phyloP scores from a whole-genome alignment of 352 stramenopile species.

The Phytopythium litorale region DNA sequence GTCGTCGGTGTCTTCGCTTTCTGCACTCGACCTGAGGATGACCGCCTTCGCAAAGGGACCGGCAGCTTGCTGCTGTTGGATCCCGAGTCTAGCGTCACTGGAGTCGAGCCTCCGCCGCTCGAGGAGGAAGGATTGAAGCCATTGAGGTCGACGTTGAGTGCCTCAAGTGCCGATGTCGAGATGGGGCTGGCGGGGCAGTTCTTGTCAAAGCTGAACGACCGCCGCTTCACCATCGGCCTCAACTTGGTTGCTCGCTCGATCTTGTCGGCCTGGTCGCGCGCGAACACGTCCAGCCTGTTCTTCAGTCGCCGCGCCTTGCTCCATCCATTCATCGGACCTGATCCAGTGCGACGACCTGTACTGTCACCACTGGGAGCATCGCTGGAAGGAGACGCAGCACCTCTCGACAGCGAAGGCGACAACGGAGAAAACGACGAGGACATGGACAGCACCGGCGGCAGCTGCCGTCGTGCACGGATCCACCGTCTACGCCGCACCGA shows the following conservation, averaged over 20 bases:
- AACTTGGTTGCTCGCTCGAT: conserved; percentile 10
- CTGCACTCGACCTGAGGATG: background rate
- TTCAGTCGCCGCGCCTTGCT: conserved; percentile 39
- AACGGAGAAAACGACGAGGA: conserved; percentile 10
- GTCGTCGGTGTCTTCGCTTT: background rate
- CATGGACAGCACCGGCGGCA: conserved; percentile 39
- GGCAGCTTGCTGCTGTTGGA: conserved; percentile 3
- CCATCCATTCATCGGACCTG: conserved; percentile 12
- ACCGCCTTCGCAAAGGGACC: conserved; percentile 15
- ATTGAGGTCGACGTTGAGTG: conserved; percentile 17
- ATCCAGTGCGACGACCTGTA: conserved; percentile 8
- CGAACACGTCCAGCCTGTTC: conserved; percentile 31
- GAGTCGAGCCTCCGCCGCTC: background rate
- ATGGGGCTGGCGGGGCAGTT: conserved; percentile 24
- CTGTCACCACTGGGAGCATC: conserved; percentile 6
- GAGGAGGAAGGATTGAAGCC: background rate
- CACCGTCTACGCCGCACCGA: conserved; percentile 63
- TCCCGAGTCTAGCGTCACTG: background rate
- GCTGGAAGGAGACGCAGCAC: background rate
- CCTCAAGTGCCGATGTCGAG: conserved; percentile 13
- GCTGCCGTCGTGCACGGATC: conserved; percentile 52
- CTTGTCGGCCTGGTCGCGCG: conserved; percentile 31
- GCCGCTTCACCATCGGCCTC: conserved; percentile 27
- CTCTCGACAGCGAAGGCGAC: background rate
- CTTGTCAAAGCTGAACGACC: conserved; percentile 45